These are phyloP conservation scores for Aleurites moluccanus DNA, from an alignment of 441 rosid genomes.

Conservation along the genomic window DNA sequence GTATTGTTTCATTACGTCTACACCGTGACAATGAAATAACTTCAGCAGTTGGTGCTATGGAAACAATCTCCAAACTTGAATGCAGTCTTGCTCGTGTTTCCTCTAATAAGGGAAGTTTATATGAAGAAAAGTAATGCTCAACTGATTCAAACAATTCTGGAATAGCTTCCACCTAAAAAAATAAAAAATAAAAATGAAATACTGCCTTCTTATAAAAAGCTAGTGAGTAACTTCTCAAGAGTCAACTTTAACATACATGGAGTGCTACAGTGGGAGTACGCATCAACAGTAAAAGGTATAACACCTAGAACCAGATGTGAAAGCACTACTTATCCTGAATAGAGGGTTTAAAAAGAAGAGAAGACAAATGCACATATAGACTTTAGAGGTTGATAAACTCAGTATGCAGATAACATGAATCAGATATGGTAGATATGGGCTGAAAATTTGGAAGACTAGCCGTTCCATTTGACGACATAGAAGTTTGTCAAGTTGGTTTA, in stretches of 20 bases:
- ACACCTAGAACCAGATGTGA: neutral
- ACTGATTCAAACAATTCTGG: slow-evolving; percentile 38
- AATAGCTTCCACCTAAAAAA: slow-evolving; percentile 41
- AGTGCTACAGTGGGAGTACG: neutral
- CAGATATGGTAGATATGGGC: neutral
- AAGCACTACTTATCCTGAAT: neutral
- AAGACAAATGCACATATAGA: neutral
- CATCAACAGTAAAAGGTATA: neutral
- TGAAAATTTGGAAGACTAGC: neutral
- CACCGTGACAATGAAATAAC: slow-evolving; percentile 23
- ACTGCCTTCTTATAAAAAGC: too few species aligned
- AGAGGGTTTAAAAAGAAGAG: neutral
- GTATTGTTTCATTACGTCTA: slow-evolving; percentile 10
- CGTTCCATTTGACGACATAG: neutral
- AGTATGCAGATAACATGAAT: neutral
- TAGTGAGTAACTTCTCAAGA: neutral
- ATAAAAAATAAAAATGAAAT: neutral
- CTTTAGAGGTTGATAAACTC: neutral
- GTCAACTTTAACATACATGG: neutral
- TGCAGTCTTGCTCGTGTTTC: slow-evolving; percentile 43
- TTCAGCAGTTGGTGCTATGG: slow-evolving; percentile 41
- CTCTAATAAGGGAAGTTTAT: slow-evolving; percentile 47
- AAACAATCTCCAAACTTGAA: slow-evolving; percentile 38
- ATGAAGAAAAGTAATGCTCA: slow-evolving; percentile 35
- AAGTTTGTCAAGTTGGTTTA: neutral